Percentiles rank a stretch among this genome's conserved stretches.
Evolutionary conservation across 2,329 filamentous ascomycete species (phyloP).

Genomic region (Trichoderma arundinaceum): DNA sequence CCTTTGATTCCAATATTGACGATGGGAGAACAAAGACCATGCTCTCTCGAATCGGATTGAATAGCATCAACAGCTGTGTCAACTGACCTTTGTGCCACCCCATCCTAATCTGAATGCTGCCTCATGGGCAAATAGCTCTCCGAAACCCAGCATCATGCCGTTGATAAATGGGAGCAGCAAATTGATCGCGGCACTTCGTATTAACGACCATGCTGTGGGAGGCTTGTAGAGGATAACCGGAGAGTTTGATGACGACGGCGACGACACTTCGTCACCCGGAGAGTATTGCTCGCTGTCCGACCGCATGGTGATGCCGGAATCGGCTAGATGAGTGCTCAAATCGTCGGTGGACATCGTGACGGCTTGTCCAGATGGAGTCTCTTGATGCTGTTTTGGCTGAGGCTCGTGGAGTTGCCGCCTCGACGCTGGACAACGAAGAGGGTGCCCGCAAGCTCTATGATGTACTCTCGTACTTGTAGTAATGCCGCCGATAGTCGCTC

Average conservation of each 20-base stretch:
- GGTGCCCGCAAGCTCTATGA: conserved; percentile 6
- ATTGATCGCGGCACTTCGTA: conserved; percentile 93
- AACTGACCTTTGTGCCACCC: conserved; percentile 83
- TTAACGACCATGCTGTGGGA: conserved; percentile 82
- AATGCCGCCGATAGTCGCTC: conserved; percentile 18
- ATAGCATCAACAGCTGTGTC: not conserved
- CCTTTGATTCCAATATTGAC: not conserved
- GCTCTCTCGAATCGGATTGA: not conserved
- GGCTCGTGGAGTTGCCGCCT: not conserved
- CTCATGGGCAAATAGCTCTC: conserved; percentile 95
- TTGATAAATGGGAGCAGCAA: conserved; percentile 95
- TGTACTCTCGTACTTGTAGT: conserved; percentile 7
- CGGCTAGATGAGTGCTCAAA: conserved; percentile 62
- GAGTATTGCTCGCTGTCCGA: conserved; percentile 87
- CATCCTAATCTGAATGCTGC: conserved; percentile 91
- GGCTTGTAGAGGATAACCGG: conserved; percentile 86
- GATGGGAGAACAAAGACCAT: conserved; percentile 23
- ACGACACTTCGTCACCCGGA: conserved; percentile 65
- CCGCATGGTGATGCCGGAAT: conserved; percentile 76
- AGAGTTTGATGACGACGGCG: conserved; percentile 66
- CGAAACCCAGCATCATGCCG: conserved; percentile 97
- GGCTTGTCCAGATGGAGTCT: conserved; percentile 5
- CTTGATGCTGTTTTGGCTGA: not conserved
- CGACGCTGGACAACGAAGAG: not conserved
- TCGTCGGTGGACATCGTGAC: conserved; percentile 62